Evolutionary conservation across 805 yeast genomes (phyloP).

Genomic region (Saccharomycopsis selenospora): DNA sequence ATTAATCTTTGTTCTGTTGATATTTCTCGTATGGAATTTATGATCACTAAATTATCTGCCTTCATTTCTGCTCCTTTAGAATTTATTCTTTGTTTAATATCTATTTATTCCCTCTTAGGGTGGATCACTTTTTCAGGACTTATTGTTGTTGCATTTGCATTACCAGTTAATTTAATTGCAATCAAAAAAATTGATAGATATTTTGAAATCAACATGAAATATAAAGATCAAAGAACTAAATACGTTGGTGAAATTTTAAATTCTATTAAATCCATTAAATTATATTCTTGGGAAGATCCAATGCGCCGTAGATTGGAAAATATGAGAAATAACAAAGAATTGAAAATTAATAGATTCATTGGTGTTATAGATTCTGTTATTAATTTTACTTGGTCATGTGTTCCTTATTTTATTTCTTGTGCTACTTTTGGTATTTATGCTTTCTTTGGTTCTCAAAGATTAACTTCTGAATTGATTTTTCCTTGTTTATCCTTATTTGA

Average conservation of each 20-base stretch:
- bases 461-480: constrained; percentile 62
- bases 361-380: constrained; percentile 41
- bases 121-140: constrained; percentile 54
- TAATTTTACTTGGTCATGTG: constrained; percentile 54
- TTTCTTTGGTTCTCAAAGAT: constrained; percentile 36
- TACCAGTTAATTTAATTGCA: constrained; percentile 48
- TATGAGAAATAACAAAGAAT: constrained; percentile 52
- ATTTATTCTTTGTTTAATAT: constrained; percentile 43
- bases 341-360: constrained; percentile 42
- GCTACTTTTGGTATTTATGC: constrained; percentile 53
- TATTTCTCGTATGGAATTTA: constrained; percentile 53
- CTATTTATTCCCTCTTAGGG: constrained; percentile 51
- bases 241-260: constrained; percentile 52
- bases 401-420: constrained; percentile 59
- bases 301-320: constrained; percentile 45
- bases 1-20: constrained; percentile 76
- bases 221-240: constrained; percentile 53
- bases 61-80: constrained; percentile 54
- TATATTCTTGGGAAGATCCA: constrained; percentile 66
- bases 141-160: constrained; percentile 43
- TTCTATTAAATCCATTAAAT: constrained; percentile 55
- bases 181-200: constrained; percentile 39
- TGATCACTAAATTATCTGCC: constrained; percentile 47
- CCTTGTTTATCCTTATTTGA: constrained; percentile 60
- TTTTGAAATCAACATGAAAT: constrained; percentile 51